A percentile compares a stretch with the other conserved stretches of the same genome.
These are phyloP conservation scores for Galerina marginata DNA, from an alignment of 768 basidiomycete species.

Conservation along the genomic window DNA sequence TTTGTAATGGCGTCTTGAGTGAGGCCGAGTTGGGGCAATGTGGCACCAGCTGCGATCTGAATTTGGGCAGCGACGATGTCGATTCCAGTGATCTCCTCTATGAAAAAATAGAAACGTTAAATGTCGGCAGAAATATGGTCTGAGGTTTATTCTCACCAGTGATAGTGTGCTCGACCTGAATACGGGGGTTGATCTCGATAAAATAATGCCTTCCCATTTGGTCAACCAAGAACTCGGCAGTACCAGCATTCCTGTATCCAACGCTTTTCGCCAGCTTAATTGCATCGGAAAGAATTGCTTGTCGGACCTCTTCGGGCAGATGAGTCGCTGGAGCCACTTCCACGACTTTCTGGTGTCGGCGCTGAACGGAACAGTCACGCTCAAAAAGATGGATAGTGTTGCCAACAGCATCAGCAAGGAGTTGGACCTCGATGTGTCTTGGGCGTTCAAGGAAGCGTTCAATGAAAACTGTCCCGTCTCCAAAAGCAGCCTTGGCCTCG, in stretches of 20 bases:
- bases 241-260: conserved; percentile 95
- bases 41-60: conserved; percentile 98
- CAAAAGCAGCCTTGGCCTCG: conserved; percentile 96
- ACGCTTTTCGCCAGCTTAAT: conserved; percentile 95
- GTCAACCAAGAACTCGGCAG: conserved; percentile 98
- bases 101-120: conserved; percentile 3
- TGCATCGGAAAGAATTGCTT: conserved; percentile 87
- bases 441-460: conserved; percentile 97
- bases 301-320: conserved; percentile 87
- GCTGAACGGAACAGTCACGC: conserved; percentile 98
- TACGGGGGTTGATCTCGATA: conserved; percentile 99
- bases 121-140: not conserved
- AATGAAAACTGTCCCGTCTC: conserved; percentile 98
- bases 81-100: conserved; percentile 99
- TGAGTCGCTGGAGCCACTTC: conserved; percentile 98
- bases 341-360: conserved; percentile 98
- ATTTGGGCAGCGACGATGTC: conserved; percentile 99
- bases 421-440: conserved; percentile 96
- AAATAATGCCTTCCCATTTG: conserved; percentile 97
- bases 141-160: conserved; percentile 63
- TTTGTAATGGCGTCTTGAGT: conserved; percentile 95
- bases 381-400: conserved; percentile 99
- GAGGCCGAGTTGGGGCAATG: conserved; percentile 92
- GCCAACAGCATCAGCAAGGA: conserved; percentile 89
- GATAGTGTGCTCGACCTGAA: conserved; percentile 99